Base-by-base conservation (phyloP, 2,329 filamentous ascomycete genomes). In the Blastomyces silverae region DNA sequence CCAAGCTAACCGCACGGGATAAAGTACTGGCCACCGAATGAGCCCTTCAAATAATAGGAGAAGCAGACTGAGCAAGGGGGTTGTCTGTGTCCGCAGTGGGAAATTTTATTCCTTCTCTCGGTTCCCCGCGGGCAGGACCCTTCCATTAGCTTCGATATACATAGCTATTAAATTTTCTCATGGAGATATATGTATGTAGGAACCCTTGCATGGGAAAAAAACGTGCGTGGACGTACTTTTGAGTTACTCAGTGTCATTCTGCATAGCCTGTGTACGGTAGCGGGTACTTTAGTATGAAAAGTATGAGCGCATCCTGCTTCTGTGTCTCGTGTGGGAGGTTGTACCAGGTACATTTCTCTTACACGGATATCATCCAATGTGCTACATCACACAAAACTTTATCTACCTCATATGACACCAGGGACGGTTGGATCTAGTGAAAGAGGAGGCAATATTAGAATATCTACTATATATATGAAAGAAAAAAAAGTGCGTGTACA, bases 121-220 rank as follows among this genome's bases (percentile, higher is more conserved):
- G 55, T 37, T 37, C 39, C 39, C 34, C 22, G 31, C 10, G 11
- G 31, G 31, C 17, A 34, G 55, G 11, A n/a, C 17, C 13, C 13
- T 55, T 55, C 15, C 17, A 13, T 25, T 25, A 50, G 48, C 22
- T n/a, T 50, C 13, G 25, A 28, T 28, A 31, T n/a, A n/a, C n/a
- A 10, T 37, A 39, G 4, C 22, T 20, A 31, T 28, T 34, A 42
- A 13, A 39, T 42, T 4, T n/a, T 11, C 37, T 3, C 28, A 57
- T 57, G 28, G 28, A 31, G 4, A n/a, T 25, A n/a, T 37, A 57
- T 57, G 34, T 57, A 57, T 37, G 34, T 57, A 57, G 55, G 55
- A 39, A 57, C 31, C 55, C 28, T 57, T 57, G 55, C 55, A 57
- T 57, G 20, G 20, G 15, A 57, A 57, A 57, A 57, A 42, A 57